Evolutionary conservation across 345 rosid genomes (phyloP).

Genomic region (Hevea brasiliensis): DNA sequence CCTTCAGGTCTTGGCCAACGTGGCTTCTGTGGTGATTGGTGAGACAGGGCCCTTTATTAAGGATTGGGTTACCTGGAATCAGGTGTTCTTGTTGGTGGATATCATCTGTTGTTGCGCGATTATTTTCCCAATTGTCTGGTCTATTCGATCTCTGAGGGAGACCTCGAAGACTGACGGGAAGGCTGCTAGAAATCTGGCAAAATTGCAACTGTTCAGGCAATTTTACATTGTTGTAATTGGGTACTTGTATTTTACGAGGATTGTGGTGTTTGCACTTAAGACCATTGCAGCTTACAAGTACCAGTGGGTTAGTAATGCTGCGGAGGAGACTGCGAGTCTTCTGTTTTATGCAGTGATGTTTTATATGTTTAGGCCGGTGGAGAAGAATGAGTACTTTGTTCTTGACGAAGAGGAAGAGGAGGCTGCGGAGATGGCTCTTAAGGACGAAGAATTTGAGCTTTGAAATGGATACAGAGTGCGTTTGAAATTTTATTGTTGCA

Average conservation of each 20-base stretch:
- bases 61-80: conserved; percentile 97
- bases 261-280: conserved; percentile 81
- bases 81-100: conserved; percentile 83
- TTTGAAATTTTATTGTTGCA: neutral
- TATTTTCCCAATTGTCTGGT: conserved; percentile 97
- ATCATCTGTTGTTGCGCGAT: conserved; percentile 92
- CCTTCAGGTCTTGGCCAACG: conserved; percentile 87
- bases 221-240: conserved; percentile 91
- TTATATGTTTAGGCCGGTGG: conserved; percentile 89
- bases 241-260: conserved; percentile 85
- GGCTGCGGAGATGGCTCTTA: conserved; percentile 75
- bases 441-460: conserved; percentile 86
- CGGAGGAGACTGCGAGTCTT: conserved; percentile 84
- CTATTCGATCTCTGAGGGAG: conserved; percentile 79
- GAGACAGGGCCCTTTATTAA: conserved; percentile 88
- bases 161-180: conserved; percentile 92
- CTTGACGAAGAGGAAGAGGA: conserved; percentile 92
- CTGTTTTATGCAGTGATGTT: conserved; percentile 75
- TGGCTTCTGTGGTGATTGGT: conserved; percentile 85
- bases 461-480: conserved; percentile 26
- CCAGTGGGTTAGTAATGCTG: conserved; percentile 93
- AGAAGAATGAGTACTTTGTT: conserved; percentile 84
- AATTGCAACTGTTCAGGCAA: conserved; percentile 79
- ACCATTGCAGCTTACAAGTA: conserved; percentile 86
- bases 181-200: conserved; percentile 85